These are phyloP conservation scores for Epithele typhae DNA, from an alignment of 768 basidiomycete species.

Conservation along the genomic window DNA sequence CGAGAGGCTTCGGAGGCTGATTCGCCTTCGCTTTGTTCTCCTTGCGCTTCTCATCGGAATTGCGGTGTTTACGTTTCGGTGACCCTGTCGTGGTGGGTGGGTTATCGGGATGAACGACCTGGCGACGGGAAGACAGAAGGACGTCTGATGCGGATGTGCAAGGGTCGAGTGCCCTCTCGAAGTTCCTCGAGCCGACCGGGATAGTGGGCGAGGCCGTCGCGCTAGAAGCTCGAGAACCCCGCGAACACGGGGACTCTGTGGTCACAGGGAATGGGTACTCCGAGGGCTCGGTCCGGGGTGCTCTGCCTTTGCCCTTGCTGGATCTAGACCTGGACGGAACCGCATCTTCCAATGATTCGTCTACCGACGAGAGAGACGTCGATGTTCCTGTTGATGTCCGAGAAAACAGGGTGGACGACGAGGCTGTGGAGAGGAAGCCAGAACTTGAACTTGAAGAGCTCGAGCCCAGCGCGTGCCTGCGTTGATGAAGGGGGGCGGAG, in stretches of 20 bases:
- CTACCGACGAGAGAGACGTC: constrained; percentile 4
- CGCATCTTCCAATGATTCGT: constrained; percentile 4
- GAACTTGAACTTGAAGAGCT: constrained; percentile 3
- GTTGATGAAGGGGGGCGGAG: background rate
- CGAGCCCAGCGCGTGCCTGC: background rate
- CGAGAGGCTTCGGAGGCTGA: background rate
- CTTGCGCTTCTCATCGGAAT: background rate
- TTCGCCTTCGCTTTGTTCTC: background rate
- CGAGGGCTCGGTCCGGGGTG: constrained; percentile 2
- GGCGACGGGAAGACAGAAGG: no score
- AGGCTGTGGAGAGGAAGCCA: background rate
- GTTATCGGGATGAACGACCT: no score
- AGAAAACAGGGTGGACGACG: constrained; percentile 9
- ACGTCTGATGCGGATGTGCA: no score
- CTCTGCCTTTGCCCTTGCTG: constrained; percentile 9
- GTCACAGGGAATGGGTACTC: constrained; percentile 22
- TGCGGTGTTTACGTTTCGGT: background rate
- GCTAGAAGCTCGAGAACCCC: constrained; percentile 6
- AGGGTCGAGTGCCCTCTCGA: no score
- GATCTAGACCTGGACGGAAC: background rate
- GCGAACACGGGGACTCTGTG: constrained; percentile 1
- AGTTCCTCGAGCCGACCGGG: no score
- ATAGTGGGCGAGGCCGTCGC: constrained; percentile 9
- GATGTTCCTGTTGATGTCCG: background rate
- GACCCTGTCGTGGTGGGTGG: background rate